Conservation (phyloP, 1,139 yeast genomes). For the Suhomyces taliae region DNA sequence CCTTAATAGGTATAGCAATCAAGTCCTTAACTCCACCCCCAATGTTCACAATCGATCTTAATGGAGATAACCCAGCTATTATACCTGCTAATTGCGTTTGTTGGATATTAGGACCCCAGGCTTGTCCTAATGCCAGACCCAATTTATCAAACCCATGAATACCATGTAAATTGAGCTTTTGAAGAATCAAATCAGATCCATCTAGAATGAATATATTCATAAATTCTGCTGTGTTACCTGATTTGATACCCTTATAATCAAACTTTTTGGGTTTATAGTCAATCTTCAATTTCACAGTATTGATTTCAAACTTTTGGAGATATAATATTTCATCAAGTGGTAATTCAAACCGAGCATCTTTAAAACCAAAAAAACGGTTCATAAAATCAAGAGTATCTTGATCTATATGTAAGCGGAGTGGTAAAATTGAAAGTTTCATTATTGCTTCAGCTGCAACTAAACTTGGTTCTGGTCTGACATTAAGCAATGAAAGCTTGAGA, state of each 20-base stretch:
- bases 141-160: constrained; percentile 69
- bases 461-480: constrained; percentile 63
- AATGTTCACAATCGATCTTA: constrained; percentile 72
- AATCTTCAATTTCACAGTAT: constrained; percentile 62
- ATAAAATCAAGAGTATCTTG: constrained; percentile 90
- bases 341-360: constrained; percentile 65
- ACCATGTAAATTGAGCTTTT: constrained; percentile 68
- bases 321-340: constrained; percentile 61
- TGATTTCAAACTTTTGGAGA: constrained; percentile 66
- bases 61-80: constrained; percentile 74
- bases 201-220: constrained; percentile 87
- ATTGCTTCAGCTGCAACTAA: constrained; percentile 72
- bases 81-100: constrained; percentile 77
- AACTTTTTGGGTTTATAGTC: constrained; percentile 93
- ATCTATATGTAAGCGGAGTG: constrained; percentile 81
- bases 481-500: constrained; percentile 54
- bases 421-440: constrained; percentile 58
- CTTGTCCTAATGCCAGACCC: constrained; percentile 53
- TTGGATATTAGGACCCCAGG: constrained; percentile 88
- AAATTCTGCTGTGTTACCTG: constrained; percentile 84
- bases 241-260: constrained; percentile 77
- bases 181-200: constrained; percentile 71
- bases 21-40: constrained; percentile 79
- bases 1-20: constrained; percentile 70
- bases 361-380: constrained; percentile 76